phyloP scores from a whole-genome alignment of 176 grass and related monocot species.

The Thinopyrum elongatum region DNA sequence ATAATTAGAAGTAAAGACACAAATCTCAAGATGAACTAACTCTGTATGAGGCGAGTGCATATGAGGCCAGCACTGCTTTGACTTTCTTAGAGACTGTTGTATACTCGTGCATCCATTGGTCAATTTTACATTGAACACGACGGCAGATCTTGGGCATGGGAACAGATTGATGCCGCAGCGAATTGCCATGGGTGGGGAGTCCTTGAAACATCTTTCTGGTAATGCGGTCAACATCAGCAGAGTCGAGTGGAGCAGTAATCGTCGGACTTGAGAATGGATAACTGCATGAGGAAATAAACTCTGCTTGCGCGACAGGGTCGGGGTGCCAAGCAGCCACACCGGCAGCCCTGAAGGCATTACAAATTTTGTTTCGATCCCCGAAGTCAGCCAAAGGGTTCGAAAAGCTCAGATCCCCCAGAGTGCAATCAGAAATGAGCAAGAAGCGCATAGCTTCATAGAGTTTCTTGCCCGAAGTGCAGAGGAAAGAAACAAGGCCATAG shows the following conservation, averaged over 20 bases:
- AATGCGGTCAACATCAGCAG: not conserved
- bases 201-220: not conserved
- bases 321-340: conserved; percentile 1
- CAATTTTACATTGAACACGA: too few species aligned
- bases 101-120: not conserved
- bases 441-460: not conserved
- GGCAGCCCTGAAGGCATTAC: not conserved
- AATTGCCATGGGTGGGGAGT: too few species aligned
- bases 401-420: not conserved
- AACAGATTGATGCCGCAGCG: not conserved
- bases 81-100: not conserved
- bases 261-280: not conserved
- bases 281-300: not conserved
- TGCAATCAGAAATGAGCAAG: not conserved
- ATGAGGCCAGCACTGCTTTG: not conserved
- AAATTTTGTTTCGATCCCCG: not conserved
- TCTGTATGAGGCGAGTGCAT: not conserved
- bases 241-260: not conserved
- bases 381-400: not conserved
- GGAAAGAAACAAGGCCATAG: not conserved
- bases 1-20: not conserved
- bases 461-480: not conserved
- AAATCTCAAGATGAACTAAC: not conserved
- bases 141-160: not conserved
- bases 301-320: not conserved